Conservation (phyloP, 176 grass and related monocot genomes). For the Oryza officinalis region DNA sequence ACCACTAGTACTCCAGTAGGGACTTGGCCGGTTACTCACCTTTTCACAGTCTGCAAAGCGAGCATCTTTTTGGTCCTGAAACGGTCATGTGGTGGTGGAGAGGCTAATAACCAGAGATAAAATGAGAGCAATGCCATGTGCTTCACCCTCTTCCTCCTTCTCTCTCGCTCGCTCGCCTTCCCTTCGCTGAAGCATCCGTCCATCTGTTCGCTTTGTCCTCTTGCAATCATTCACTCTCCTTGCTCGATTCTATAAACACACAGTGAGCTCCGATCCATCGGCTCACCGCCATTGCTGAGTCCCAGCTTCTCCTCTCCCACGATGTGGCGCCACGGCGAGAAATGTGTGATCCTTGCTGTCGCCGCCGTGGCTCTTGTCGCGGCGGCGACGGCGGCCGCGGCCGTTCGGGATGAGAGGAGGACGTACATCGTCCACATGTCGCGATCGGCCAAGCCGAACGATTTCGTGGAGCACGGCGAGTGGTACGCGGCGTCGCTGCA, state of each 20-base stretch:
- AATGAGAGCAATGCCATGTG: constrained; percentile 41
- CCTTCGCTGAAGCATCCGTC: constrained; percentile 1
- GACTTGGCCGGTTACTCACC: background rate
- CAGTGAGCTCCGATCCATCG: constrained; percentile 8
- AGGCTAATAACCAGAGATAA: constrained; percentile 27
- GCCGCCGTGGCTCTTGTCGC: background rate
- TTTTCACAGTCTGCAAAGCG: constrained; percentile 43
- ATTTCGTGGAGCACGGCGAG: constrained; percentile 53
- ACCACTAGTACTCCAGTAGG: too few relatives aligned
- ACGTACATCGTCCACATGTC: constrained; percentile 93
- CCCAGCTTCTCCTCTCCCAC: background rate
- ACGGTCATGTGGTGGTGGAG: constrained; percentile 40
- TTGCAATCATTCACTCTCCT: constrained; percentile 24
- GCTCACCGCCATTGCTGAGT: background rate
- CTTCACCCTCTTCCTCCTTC: background rate
- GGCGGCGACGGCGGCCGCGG: background rate
- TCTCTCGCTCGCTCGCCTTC: background rate
- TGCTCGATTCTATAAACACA: constrained; percentile 38
- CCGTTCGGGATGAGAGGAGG: constrained; percentile 6
- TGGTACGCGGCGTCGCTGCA: constrained; percentile 87
- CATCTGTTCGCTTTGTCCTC: constrained; percentile 43
- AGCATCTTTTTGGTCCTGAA: constrained; percentile 36
- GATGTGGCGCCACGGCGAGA: constrained; percentile 45
- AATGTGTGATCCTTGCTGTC: constrained; percentile 37
- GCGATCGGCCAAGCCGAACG: constrained; percentile 60